A percentile compares a stretch with the other conserved stretches of the same genome.
Conservation (phyloP, 768 basidiomycete species). For the Trametes cinnabarina region DNA sequence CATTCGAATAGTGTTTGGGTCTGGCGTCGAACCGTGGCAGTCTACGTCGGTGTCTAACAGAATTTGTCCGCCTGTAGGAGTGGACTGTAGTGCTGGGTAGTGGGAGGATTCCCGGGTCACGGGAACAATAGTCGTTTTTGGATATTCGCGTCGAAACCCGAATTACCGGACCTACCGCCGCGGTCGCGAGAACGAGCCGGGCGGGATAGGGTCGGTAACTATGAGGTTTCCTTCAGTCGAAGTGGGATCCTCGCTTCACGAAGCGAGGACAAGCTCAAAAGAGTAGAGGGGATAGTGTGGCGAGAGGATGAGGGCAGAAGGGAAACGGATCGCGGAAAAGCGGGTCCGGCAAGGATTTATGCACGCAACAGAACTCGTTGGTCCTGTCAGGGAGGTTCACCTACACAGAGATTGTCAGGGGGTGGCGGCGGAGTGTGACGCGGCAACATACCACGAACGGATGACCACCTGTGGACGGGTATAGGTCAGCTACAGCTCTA, state of each 20-base stretch:
- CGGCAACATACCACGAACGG: slow-evolving; percentile 62
- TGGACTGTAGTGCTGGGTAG: background rate
- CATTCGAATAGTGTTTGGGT: slow-evolving; percentile 39
- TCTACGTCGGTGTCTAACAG: slow-evolving; percentile 24
- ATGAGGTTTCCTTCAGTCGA: slow-evolving; percentile 50
- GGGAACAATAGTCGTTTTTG: slow-evolving; percentile 19
- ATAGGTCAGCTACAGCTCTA: slow-evolving; percentile 9
- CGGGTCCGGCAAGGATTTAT: slow-evolving; percentile 10
- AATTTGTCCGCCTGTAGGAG: slow-evolving; percentile 15
- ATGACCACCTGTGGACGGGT: slow-evolving; percentile 61
- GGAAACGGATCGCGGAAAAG: slow-evolving; percentile 12
- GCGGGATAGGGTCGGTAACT: slow-evolving; percentile 57
- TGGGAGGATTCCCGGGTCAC: slow-evolving; percentile 13
- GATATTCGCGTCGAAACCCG: slow-evolving; percentile 38
- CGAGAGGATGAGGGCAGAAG: slow-evolving; percentile 3
- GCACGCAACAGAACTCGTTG: slow-evolving; percentile 3
- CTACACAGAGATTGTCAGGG: slow-evolving; percentile 35
- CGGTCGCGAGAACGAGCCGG: slow-evolving; percentile 61
- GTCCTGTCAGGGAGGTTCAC: slow-evolving; percentile 77
- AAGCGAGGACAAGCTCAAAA: slow-evolving; percentile 64
- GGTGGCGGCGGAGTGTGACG: background rate
- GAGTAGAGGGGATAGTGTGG: slow-evolving; percentile 26
- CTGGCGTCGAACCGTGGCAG: slow-evolving; percentile 22
- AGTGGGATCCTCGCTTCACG: slow-evolving; percentile 65
- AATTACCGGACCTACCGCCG: slow-evolving; percentile 78